Base-by-base conservation (phyloP, 208 protist species). In the Wallacemonas sp. region DNA sequence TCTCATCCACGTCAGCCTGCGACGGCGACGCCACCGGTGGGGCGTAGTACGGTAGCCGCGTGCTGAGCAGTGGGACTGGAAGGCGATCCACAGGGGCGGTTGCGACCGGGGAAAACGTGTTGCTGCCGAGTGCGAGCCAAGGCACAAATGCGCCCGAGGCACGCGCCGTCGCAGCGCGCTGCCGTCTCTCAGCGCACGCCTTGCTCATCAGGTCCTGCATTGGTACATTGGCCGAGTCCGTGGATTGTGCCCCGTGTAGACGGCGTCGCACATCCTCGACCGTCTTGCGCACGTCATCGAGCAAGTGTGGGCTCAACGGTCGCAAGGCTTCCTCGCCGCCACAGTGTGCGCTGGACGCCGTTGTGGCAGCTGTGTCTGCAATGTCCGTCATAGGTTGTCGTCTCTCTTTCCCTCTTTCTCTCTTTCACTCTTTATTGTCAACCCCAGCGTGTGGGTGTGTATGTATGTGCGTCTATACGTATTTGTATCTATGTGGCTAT, bases 81-180 rank as follows among this genome's bases (percentile, higher is more conserved):
- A 81, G 65, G 33, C 52, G 36, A 31, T 44, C 50, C 23, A 81
- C 28, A 20, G 75, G 75, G 14, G 75, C 75, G 22, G 70, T 81
- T 4, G 70, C 52, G 46, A 76, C 69, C 1, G 75, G 75, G 33
- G 71, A 48, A 33, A 81, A 81, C 25, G 48, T 16, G 16, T 11
- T 41, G 36, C 16, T 5, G 42, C 16, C 42, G 42, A 48, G 5
- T 11, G 48, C 26, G 10, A 22, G 12, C n/a, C 11, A 49, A 0
- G 44, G 44, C 44, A 10, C 16, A 7, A 7, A 41, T 14, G 14
- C 14, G 10, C 10, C 36, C 36, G 36, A 14, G 10, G 36, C 0
- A 14, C 36, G 36, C 36, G 36, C 36, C 14, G 36, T 41, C 7
- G 36, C 36, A 41, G 36, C 14, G 36, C 7, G 36, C 7, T 41